Evolutionary conservation across 2,329 filamentous ascomycete species (phyloP), one percentile per base, ranked within the genome.

Genomic region (Phialophora chinensis): DNA sequence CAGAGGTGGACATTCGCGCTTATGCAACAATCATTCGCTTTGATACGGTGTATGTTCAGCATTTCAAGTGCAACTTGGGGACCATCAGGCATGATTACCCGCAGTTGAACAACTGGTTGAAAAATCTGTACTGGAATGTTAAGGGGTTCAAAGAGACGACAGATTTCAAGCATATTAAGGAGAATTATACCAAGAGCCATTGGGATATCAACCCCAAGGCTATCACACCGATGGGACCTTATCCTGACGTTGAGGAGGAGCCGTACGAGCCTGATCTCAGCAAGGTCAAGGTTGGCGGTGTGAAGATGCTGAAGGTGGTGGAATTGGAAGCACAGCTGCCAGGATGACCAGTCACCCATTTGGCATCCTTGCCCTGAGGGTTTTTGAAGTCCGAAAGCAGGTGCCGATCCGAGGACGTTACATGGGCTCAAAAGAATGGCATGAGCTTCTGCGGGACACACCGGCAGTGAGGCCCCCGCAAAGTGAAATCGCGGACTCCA

Each of bases 111-210:
- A 86, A 87, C 68, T 89, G 86, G 85, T 69, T 89, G 69, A 86
- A 83, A 75, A 80, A 81, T 38, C 73, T 88, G 73, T 89, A 88
- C 76, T 87, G 84, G 81, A 83, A 85, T 65, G 79, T 84, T 1
- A 58, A 62, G 38, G 85, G 82, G 0, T 87, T 87, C 67, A 81
- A 75, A 65, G 84, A 86, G 71, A 87, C 85, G 17, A 90, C 88
- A 0, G 80, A 90, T 68, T 90, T 90, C 69, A 83, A 77, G 68
- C 88, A 90, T 72, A 90, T 90, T 74, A 90, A 90, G 76, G 88
- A 90, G 74, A 89, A 88, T 77, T 86, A 86, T 67, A 85, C 86
- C 12, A 89, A 89, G 76, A 86, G 83, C 63, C 86, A 89, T 72
- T 71, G 70, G 3, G 83, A 85, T 66, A 84, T 89, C 66, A 89